Base-by-base conservation (phyloP, 148 eudicot genomes). In the Arctostaphylos glauca region DNA sequence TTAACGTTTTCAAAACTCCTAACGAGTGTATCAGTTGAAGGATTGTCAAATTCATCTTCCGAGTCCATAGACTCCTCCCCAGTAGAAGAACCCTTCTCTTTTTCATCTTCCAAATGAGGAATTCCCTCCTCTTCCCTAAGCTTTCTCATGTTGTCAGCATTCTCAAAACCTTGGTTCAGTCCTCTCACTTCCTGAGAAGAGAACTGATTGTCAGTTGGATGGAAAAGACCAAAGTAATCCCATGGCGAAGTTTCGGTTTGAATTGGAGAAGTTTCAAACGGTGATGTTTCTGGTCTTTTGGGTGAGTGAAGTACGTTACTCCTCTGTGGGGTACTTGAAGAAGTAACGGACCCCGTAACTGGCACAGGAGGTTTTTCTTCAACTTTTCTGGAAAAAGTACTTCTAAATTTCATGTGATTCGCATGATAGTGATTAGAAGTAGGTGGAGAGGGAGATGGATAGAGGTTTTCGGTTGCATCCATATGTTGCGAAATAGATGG, bases 11-110 rank as follows among this genome's bases (percentile, higher is more conserved):
- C 89, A 68, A 96, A 94, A 84, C 92, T 96, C 76, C 98, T 89
- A 78, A 96, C 95, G 9, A 96, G 89, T 58, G 91, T 88, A 73
- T 90, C 94, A 25, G 92, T 80, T 25, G 95, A 84, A 9, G 97
- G 95, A 38, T 94, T 94, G 85, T 96, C 98, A 90, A 96, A 96
- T 82, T 94, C 98, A 87, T 94, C 97, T 23, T 92, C 98, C 3
- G 97, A 90, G 49, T 80, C 91, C 78, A 83, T 85, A 54, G 92
- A 94, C 31, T 81, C 89, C 38, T 86, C 88, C 38, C 58, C 88
- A 38, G 74, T 66, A 25, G 89, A 85, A 12, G 88, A 86, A 72
- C 70, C 44, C 48, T 82, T 86, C 19, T 88, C 96, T 70, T 86
- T 89, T 53, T 80, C 89, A 81, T 90, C 89, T 85, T 87, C 95